Evolutionary conservation across 257 asterid species (phyloP), one percentile per base, ranked within the genome.

Genomic region (Capsicum pubescens): DNA sequence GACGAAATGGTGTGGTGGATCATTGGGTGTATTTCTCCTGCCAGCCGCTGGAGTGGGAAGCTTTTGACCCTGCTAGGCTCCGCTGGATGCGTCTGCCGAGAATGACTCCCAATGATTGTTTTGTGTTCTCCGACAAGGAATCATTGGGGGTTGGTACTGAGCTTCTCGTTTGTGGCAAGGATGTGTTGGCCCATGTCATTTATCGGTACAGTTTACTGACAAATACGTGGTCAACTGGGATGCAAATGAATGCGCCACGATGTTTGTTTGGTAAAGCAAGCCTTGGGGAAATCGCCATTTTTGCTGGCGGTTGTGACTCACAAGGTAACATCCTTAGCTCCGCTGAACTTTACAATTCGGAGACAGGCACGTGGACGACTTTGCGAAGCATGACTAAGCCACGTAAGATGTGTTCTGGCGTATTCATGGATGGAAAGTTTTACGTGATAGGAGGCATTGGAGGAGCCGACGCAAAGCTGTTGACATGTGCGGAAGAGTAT

Each of bases 11-110:
- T 14, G 88, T 97, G 7, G 86, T 97, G 14, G 99, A 97, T 90
- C 97, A 95, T 87, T 97, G 99, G 99, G 97, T 97, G 82, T 97
- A 95, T 81, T 93, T 97, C 83, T 95, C 99, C 0, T 92, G 99
- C 93, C 97, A 93, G 84, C 86, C 91, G 83, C 97, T 90, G 16
- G 98, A 93, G 82, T 97, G 99, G 99, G 98, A 93, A 35, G 98
- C 97, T 2, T 97, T 97, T 76, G 99, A 97, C 88, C 99, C 99
- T 16, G 86, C 13, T 63, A 87, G 97, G 54, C 94, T 92, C 81
- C 97, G 89, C 84, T 97, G 99, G 99, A 95, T 97, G 98, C 94
- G 87, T 57, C 76, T 97, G 42, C 99, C 99, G 5, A 85, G 86
- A 15, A 93, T 95, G 97, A 85, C 88, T 42, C 90, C 96, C 7